Percentiles rank a stretch among this genome's conserved stretches.
Conservation (phyloP, 108 stramenopile genomes). For the Cyclotella kingstonii region DNA sequence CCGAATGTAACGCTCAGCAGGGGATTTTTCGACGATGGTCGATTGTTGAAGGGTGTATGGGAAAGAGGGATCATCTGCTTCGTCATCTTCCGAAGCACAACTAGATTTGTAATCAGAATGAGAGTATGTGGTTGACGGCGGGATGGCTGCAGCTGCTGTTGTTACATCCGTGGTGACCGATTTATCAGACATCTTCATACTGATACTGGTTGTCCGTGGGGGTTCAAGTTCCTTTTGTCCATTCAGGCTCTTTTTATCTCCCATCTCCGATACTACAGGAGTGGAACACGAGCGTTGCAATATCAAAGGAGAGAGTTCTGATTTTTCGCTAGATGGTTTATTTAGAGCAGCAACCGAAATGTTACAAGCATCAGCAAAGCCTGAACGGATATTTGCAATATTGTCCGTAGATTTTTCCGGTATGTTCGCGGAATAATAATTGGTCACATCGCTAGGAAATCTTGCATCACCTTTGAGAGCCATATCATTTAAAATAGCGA, state of each 20-base stretch:
- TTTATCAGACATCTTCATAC: too few species aligned
- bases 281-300: slow-evolving; percentile 1
- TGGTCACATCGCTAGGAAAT: too few species aligned
- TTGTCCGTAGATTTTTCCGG: too few species aligned
- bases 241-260: neutral
- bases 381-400: too few species aligned
- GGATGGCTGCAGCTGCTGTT: slow-evolving; percentile 5
- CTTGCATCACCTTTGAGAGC: too few species aligned
- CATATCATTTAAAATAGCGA: too few species aligned
- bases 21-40: slow-evolving; percentile 84
- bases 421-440: too few species aligned
- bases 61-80: slow-evolving; percentile 16
- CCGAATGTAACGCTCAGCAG: slow-evolving; percentile 91
- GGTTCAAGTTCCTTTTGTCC: neutral
- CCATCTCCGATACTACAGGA: neutral
- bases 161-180: too few species aligned
- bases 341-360: too few species aligned
- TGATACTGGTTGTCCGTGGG: neutral
- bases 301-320: neutral
- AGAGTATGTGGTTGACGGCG: slow-evolving; percentile 3
- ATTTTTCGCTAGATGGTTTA: too few species aligned
- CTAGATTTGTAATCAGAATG: too few species aligned
- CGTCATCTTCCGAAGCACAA: slow-evolving; percentile 47
- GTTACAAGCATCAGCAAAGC: too few species aligned
- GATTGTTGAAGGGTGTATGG: slow-evolving; percentile 24